A percentile compares a stretch with the other conserved stretches of the same genome.
Conservation (phyloP, 2,329 filamentous ascomycete species). For the Chrysoporthe austroafricana region DNA sequence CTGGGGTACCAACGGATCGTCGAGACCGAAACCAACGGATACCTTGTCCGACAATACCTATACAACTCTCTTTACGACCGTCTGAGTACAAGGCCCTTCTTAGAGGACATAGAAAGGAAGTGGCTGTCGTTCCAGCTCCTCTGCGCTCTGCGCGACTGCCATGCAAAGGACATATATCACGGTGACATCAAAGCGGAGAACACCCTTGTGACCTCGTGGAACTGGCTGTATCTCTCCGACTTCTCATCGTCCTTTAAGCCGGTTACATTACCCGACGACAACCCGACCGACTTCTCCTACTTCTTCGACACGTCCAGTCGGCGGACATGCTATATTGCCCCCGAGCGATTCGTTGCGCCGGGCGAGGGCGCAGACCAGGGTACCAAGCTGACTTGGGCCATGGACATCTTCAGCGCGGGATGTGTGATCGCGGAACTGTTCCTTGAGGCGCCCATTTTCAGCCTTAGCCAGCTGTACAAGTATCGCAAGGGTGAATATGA, state of each 20-base stretch:
- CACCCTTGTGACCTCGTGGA: conserved; percentile 96
- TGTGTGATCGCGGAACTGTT: conserved; percentile 98
- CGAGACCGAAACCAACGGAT: conserved; percentile 89
- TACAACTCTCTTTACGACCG: conserved; percentile 98
- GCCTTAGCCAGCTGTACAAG: conserved; percentile 92
- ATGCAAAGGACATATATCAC: conserved; percentile 86
- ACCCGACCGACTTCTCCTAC: conserved; percentile 96
- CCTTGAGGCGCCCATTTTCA: conserved; percentile 94
- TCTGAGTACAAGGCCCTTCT: conserved; percentile 91
- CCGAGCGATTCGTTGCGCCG: conserved; percentile 82
- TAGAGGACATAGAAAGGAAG: conserved; percentile 98
- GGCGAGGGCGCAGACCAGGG: conserved; percentile 66
- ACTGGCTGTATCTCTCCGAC: conserved; percentile 98
- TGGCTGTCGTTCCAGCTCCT: conserved; percentile 97
- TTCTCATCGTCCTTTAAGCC: conserved; percentile 97
- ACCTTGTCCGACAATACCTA: conserved; percentile 91
- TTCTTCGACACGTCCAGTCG: conserved; percentile 94
- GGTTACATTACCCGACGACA: conserved; percentile 90
- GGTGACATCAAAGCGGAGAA: conserved; percentile 99
- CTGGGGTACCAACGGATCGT: conserved; percentile 87
- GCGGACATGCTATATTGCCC: conserved; percentile 92
- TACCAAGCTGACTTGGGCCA: conserved; percentile 78
- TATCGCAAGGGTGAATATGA: conserved; percentile 94
- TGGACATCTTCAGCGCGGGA: conserved; percentile 97
- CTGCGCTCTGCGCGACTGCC: conserved; percentile 89